Percentiles rank a stretch among this genome's conserved stretches.
These are phyloP conservation scores for Dothideomycetes sp. DNA, from an alignment of 2,329 filamentous ascomycete genomes.

Conservation along the genomic window DNA sequence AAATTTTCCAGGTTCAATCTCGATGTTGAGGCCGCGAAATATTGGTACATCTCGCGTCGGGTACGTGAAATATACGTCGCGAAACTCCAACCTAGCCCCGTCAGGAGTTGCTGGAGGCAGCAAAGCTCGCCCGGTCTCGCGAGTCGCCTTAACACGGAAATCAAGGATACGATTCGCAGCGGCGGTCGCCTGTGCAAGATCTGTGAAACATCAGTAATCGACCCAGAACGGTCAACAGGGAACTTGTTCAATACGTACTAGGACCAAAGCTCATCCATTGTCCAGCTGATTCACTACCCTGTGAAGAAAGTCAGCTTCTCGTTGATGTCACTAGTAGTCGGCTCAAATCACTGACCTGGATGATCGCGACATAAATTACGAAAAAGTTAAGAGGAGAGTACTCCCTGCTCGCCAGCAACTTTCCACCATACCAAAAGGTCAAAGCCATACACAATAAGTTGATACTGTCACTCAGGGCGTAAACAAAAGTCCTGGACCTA, in stretches of 20 bases:
- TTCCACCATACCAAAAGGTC: slow-evolving; percentile 25
- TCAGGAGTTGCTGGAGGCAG: slow-evolving; percentile 2
- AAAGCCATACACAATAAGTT: slow-evolving; percentile 36
- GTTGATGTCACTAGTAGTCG: neutral
- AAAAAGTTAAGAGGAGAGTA: slow-evolving; percentile 37
- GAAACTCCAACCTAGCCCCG: slow-evolving; percentile 21
- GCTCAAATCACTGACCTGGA: slow-evolving; percentile 50
- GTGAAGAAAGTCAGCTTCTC: neutral
- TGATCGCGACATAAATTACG: slow-evolving; percentile 52
- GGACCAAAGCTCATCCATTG: slow-evolving; percentile 47
- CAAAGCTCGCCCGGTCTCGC: neutral
- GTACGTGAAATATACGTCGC: slow-evolving; percentile 30
- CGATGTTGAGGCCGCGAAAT: slow-evolving; percentile 29
- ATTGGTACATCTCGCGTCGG: slow-evolving; percentile 40
- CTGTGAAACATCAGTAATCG: neutral
- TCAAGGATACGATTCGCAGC: slow-evolving; percentile 7
- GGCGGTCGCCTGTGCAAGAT: slow-evolving; percentile 5
- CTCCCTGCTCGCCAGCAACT: slow-evolving; percentile 20
- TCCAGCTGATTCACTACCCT: slow-evolving; percentile 33
- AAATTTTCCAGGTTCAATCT: slow-evolving; percentile 26
- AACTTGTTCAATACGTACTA: neutral
- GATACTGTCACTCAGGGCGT: slow-evolving; percentile 53
- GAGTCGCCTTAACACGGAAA: neutral
- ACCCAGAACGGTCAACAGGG: neutral
- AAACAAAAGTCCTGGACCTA: slow-evolving; percentile 46